Evolutionary conservation across 768 basidiomycete species (phyloP).

Genomic region (Xerocomus spinulosus): DNA sequence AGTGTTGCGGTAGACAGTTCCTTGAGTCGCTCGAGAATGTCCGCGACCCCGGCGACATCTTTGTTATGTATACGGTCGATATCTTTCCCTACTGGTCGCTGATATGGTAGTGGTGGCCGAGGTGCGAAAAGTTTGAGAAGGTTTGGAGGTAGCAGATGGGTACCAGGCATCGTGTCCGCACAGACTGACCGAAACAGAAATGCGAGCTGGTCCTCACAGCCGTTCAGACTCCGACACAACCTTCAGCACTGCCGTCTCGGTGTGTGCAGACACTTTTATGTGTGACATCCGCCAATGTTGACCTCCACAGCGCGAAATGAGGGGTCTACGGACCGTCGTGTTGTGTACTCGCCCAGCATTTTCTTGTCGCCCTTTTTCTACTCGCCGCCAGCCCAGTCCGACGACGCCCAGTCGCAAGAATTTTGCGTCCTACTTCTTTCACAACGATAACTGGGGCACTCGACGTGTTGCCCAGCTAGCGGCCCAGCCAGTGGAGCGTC

Average conservation of each 20-base stretch:
- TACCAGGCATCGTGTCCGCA: conserved; percentile 48
- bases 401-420: conserved; percentile 21
- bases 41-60: conserved; percentile 71
- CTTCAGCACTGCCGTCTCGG: neutral
- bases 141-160: conserved; percentile 91
- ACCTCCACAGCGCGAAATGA: conserved; percentile 18
- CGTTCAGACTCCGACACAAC: conserved; percentile 30
- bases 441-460: conserved; percentile 52
- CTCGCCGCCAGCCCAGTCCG: neutral
- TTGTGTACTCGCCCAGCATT: conserved; percentile 16
- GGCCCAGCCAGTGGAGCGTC: conserved; percentile 9
- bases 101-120: conserved; percentile 82
- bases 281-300: neutral
- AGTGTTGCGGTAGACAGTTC: conserved; percentile 72
- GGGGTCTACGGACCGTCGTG: neutral
- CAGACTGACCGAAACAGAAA: conserved; percentile 8
- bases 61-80: conserved; percentile 69
- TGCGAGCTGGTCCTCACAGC: neutral
- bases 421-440: conserved; percentile 59
- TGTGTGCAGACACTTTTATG: no score
- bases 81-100: conserved; percentile 81
- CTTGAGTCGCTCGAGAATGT: conserved; percentile 64
- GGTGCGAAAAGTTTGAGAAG: conserved; percentile 96
- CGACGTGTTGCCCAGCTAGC: conserved; percentile 13
- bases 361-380: neutral